Percentiles rank a stretch among this genome's conserved stretches.
Conservation (phyloP, 2,329 filamentous ascomycete genomes). For the Alternaria tenuissima region DNA sequence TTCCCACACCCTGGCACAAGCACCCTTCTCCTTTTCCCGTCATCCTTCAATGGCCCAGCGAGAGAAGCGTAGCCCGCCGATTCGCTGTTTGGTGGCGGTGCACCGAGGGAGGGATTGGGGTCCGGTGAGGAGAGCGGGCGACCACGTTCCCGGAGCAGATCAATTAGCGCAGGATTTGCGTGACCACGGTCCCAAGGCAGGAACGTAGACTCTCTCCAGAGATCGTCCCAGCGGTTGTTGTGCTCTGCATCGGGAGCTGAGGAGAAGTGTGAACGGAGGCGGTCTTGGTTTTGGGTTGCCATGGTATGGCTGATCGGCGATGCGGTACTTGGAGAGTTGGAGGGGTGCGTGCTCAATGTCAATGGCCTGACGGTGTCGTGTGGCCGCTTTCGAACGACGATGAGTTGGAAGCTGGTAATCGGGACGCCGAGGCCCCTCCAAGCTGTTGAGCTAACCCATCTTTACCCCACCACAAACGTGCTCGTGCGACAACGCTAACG, state of each 20-base stretch:
- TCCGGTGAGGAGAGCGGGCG: slow-evolving; percentile 20
- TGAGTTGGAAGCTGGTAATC: not conserved
- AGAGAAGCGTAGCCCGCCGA: slow-evolving; percentile 13
- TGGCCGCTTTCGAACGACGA: not conserved
- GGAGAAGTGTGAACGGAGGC: slow-evolving; percentile 54
- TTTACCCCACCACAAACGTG: slow-evolving; percentile 5
- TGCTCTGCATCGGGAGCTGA: slow-evolving; percentile 53
- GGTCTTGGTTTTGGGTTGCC: slow-evolving; percentile 45
- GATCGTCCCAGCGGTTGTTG: slow-evolving; percentile 19
- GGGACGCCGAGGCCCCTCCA: slow-evolving; percentile 2
- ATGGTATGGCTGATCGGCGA: slow-evolving; percentile 9
- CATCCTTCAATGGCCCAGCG: slow-evolving; percentile 21
- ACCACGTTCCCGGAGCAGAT: slow-evolving; percentile 52
- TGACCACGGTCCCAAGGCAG: slow-evolving; percentile 68
- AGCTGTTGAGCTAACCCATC: not conserved
- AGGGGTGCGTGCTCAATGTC: not conserved
- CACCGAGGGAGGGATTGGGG: slow-evolving; percentile 30
- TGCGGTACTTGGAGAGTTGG: not conserved
- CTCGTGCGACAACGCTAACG: not conserved
- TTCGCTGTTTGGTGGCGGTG: slow-evolving; percentile 16
- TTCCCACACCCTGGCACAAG: slow-evolving; percentile 84
- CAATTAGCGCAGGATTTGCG: slow-evolving; percentile 67
- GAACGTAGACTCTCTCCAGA: slow-evolving; percentile 36
- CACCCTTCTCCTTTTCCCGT: slow-evolving; percentile 61
- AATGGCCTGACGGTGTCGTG: not conserved